Base-by-base conservation (phyloP, 345 rosid genomes). In the Citrus hindsii region DNA sequence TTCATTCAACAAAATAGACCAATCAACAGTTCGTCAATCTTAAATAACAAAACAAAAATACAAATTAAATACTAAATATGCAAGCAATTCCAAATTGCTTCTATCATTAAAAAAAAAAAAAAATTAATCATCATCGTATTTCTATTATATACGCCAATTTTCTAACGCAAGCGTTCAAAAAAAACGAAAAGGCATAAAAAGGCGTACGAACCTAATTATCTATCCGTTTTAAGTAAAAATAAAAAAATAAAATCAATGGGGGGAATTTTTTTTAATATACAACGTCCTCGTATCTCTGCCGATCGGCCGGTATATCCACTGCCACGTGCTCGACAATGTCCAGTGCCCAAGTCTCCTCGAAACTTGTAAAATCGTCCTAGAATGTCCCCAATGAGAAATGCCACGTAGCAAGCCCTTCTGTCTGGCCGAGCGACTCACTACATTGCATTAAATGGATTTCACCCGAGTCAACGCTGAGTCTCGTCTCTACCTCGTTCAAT, bases 401-500 rank as follows among this genome's bases (percentile, higher is more conserved):
- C 22, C 61, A 51, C 46, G 63, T 12, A 63, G 22, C 46, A 16
- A 12, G 55, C 14, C 7, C 5, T 16, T 6, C 38, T 9, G 14
- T 18, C 14, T 28, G 25, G 30, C 60, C 4, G 76, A 6, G 32
- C 8, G 4, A 7, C 55, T 14, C 55, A 67, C 51, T 13, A 12
- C 5, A 46, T 46, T 46, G 51, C 4, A 46, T 46, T 12, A 3
- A 3, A 46, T 13, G 18, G 5, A 46, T 3, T 13, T 3, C 51
- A 3, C 16, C 65, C 61, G 25, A 37, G 71, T 67, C 24, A 61
- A 16, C 48, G 53, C 77, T 16, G 71, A 37, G 74, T 37, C 77
- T 71, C 86, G 2, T 82, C 84, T 21, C 71, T 79, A 7, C 92
- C 93, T 71, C 78, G 74, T 58, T 89, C 92, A 7, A 87, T 66